Evolutionary conservation across 345 rosid genomes (phyloP).

Genomic region (Populus simonii): DNA sequence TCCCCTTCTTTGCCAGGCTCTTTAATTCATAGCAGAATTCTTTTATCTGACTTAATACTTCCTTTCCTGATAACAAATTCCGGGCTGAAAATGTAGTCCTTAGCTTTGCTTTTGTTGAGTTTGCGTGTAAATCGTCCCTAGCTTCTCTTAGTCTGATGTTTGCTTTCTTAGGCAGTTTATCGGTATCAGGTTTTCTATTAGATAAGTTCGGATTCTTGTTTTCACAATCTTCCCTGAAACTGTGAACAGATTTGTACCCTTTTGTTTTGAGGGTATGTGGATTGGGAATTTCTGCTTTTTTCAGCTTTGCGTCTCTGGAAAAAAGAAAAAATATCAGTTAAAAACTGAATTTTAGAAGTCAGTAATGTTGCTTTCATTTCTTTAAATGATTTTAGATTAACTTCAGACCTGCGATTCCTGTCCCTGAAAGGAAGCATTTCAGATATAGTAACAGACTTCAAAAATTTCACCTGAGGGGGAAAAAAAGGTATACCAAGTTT

Average conservation of each 20-base stretch:
- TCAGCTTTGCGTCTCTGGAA: conserved; percentile 9
- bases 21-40: conserved; percentile 19
- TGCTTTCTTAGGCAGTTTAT: neutral
- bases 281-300: neutral
- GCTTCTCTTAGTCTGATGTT: neutral
- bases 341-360: neutral
- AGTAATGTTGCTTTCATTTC: neutral
- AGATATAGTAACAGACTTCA: conserved; percentile 15
- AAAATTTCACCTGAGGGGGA: conserved; percentile 16
- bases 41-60: conserved; percentile 19
- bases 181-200: no score
- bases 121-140: neutral
- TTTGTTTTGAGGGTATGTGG: neutral
- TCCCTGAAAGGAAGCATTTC: conserved; percentile 25
- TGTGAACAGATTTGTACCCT: neutral
- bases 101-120: neutral
- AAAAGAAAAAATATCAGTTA: neutral
- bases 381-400: neutral
- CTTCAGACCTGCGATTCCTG: conserved; percentile 8
- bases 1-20: conserved; percentile 16
- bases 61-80: conserved; percentile 19
- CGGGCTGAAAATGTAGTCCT: conserved; percentile 20
- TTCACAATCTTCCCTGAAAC: conserved; percentile 3
- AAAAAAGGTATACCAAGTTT: no score
- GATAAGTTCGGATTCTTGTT: conserved; percentile 16